Evolutionary conservation across 768 basidiomycete species (phyloP), one percentile per base, ranked within the genome.

Genomic region (Psilocybe tampanensis): DNA sequence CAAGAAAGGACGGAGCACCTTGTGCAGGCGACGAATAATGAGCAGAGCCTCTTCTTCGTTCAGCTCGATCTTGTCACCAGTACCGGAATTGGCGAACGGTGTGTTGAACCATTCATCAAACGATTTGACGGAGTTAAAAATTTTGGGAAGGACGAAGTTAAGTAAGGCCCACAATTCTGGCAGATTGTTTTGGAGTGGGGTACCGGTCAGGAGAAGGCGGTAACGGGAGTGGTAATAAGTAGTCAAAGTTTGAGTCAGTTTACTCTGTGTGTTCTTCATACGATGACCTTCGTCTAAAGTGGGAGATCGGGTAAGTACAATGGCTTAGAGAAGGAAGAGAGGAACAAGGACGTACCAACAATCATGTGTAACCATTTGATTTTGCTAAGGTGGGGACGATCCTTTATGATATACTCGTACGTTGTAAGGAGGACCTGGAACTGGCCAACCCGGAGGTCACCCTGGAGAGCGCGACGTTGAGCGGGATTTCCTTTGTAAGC

Each of bases 91-190:
- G 58, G 97, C 96, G 63, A 99, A 99, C 0, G 97, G 97, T 1
- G 96, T 97, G 76, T 98, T 98, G 82, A 98, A 99, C 97, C 97
- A 99, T 68, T 98, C 97, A 66, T 98, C 97, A 70, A 99, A 98
- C 19, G 95, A 96, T 71, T 98, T 96, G 59, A 97, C 95, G 0
- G 96, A 98, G 77, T 98, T 98, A 82, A 99, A 98, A 69, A 98
- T 86, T 74, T 92, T 94, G 13, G 94, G 94, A 5, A 94, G 81
- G 32, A 90, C 94, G 69, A 98, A 98, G 72, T 98, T 98, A 68
- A 98, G 88, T 44, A 97, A 80, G 0, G 95, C 84, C 95, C 95
- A 97, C 41, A 98, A 75, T 72, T 98, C 95, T 5, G 95, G 94
- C 33, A 98, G 85, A 71, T 98, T 98, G 77, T 98, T 98, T 74